phyloP scores from a whole-genome alignment of 1,284 basidiomycete species.

The Tylopilus sp. region DNA sequence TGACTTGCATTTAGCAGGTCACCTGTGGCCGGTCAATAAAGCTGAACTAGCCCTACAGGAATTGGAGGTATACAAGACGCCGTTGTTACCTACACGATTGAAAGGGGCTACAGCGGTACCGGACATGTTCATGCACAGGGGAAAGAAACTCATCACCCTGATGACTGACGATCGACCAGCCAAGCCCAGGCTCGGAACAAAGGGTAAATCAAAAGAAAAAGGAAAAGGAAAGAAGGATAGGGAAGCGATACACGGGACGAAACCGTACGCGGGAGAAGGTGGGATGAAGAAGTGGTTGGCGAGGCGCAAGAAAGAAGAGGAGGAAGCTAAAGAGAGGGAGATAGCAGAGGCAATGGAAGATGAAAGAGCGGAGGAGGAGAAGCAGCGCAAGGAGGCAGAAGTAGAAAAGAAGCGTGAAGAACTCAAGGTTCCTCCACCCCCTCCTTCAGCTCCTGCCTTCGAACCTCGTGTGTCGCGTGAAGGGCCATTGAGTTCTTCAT shows the following conservation, averaged over 20 bases:
- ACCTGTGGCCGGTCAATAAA: conserved; percentile 54
- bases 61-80: conserved; percentile 81
- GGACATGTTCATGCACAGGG: conserved; percentile 73
- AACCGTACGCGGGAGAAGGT: conserved; percentile 80
- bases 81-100: conserved; percentile 75
- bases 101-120: conserved; percentile 63
- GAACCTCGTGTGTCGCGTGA: conserved; percentile 31
- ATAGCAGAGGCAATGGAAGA: conserved; percentile 48
- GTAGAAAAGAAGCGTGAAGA: conserved; percentile 33
- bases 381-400: conserved; percentile 26
- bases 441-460: conserved; percentile 35
- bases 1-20: conserved; percentile 38
- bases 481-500: conserved; percentile 58
- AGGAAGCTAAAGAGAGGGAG: conserved; percentile 42
- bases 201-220: conserved; percentile 43
- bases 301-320: conserved; percentile 54
- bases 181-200: conserved; percentile 48
- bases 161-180: conserved; percentile 64
- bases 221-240: conserved; percentile 43
- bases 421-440: conserved; percentile 37
- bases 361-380: conserved; percentile 41
- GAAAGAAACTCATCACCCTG: conserved; percentile 62
- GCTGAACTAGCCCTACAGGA: conserved; percentile 76
- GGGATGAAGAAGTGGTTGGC: conserved; percentile 81
- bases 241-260: conserved; percentile 58